phyloP scores from a whole-genome alignment of 2,329 filamentous ascomycete species.

The Ophiostoma novo-ulmi region DNA sequence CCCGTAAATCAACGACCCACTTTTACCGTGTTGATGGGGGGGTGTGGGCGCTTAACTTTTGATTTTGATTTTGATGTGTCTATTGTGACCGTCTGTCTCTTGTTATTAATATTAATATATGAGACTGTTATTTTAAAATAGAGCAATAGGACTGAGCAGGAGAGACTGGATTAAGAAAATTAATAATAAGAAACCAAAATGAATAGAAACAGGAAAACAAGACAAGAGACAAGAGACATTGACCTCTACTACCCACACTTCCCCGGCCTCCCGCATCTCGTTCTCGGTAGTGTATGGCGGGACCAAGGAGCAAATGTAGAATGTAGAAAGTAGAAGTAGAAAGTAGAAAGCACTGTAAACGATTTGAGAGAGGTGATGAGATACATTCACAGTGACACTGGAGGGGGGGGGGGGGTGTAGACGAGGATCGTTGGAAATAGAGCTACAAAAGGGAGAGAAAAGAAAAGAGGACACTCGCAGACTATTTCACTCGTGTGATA shows the following conservation, averaged over 20 bases:
- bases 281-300: neutral
- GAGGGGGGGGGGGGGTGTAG: neutral
- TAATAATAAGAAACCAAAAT: neutral
- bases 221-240: neutral
- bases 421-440: neutral
- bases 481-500: neutral
- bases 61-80: neutral
- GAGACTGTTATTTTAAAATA: neutral
- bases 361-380: neutral
- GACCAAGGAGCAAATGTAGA: neutral
- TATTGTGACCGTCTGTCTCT: neutral
- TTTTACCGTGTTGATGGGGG: neutral
- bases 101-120: neutral
- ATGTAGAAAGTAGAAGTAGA: neutral
- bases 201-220: neutral
- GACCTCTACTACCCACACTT: neutral
- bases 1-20: neutral
- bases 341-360: neutral
- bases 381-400: neutral
- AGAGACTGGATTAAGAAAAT: neutral
- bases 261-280: neutral
- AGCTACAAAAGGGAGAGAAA: neutral
- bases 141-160: neutral
- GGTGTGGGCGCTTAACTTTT: slow-evolving; percentile 16
- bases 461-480: neutral